These are phyloP conservation scores for Luffa aegyptiaca DNA, from an alignment of 306 rosid genomes.

Conservation along the genomic window DNA sequence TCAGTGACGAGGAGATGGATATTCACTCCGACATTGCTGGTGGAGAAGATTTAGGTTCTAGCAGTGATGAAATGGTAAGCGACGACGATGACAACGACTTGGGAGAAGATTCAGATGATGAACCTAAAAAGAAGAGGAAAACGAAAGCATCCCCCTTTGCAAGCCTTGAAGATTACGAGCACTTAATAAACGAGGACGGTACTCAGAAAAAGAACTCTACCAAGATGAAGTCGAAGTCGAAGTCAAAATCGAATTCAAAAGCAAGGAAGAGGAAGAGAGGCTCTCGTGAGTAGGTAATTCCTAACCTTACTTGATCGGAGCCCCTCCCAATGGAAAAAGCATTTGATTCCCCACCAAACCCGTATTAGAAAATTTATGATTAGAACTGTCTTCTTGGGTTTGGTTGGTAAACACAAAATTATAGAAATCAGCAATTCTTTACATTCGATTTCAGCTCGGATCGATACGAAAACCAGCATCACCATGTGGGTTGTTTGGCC, in stretches of 20 bases:
- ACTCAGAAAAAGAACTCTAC: slow-evolving; percentile 19
- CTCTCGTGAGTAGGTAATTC: slow-evolving; percentile 8
- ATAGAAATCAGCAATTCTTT: neutral
- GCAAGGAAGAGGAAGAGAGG: slow-evolving; percentile 21
- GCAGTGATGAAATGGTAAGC: slow-evolving; percentile 17
- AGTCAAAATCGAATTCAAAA: slow-evolving; percentile 23
- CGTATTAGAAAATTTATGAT: neutral
- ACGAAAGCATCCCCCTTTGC: slow-evolving; percentile 63
- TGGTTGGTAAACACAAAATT: neutral
- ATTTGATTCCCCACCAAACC: neutral
- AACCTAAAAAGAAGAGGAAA: slow-evolving; percentile 41
- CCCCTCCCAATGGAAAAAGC: neutral
- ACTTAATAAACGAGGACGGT: slow-evolving; percentile 35
- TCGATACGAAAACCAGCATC: neutral
- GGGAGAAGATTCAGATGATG: slow-evolving; percentile 20
- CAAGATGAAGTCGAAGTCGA: slow-evolving; percentile 6
- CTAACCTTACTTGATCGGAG: neutral
- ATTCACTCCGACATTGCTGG: slow-evolving; percentile 37
- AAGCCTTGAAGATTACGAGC: slow-evolving; percentile 75
- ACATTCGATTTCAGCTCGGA: slow-evolving; percentile 1
- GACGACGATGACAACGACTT: neutral
- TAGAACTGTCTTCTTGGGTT: neutral
- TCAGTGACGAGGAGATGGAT: slow-evolving; percentile 57
- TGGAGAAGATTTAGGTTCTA: slow-evolving; percentile 33
- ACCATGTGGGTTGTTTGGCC: neutral